phyloP scores from a whole-genome alignment of 2,329 filamentous ascomycete genomes.

The Dothidotthia symphoricarpi region DNA sequence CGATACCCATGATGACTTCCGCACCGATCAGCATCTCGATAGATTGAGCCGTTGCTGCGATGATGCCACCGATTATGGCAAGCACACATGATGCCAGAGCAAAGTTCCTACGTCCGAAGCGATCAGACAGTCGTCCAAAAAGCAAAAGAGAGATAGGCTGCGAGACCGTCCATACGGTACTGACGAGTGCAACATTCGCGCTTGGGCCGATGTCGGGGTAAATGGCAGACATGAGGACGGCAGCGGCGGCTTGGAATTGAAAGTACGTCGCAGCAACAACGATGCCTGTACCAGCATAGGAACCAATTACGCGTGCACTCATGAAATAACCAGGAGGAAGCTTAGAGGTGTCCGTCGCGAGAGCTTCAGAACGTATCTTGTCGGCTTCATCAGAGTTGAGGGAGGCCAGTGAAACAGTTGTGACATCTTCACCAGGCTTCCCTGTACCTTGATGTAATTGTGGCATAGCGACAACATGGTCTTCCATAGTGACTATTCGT shows the following conservation, averaged over 20 bases:
- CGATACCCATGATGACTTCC: conserved; percentile 20
- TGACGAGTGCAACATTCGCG: conserved; percentile 10
- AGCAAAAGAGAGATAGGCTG: conserved; percentile 13
- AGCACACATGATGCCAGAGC: conserved; percentile 8
- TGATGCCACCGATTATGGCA: conserved; percentile 18
- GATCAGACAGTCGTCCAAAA: conserved; percentile 13
- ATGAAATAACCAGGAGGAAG: conserved; percentile 11
- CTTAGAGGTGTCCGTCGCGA: conserved; percentile 7
- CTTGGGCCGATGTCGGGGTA: conserved; percentile 14
- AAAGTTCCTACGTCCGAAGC: conserved; percentile 12
- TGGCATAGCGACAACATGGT: too few species aligned
- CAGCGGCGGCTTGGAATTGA: conserved; percentile 15
- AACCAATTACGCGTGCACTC: conserved; percentile 12
- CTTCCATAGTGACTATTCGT: too few species aligned
- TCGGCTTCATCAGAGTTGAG: conserved; percentile 11
- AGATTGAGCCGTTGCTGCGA: conserved; percentile 22
- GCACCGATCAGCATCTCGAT: conserved; percentile 26
- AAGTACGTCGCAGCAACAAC: conserved; percentile 18
- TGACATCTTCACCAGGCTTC: too few species aligned
- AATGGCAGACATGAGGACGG: conserved; percentile 8
- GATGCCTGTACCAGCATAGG: conserved; percentile 14
- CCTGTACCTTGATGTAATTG: too few species aligned
- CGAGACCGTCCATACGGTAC: conserved; percentile 8
- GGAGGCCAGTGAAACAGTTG: conserved; percentile 3
- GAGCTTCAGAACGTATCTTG: conserved; percentile 9